Evolutionary conservation across 345 rosid genomes (phyloP).

Genomic region (Streptanthus diversifolius): DNA sequence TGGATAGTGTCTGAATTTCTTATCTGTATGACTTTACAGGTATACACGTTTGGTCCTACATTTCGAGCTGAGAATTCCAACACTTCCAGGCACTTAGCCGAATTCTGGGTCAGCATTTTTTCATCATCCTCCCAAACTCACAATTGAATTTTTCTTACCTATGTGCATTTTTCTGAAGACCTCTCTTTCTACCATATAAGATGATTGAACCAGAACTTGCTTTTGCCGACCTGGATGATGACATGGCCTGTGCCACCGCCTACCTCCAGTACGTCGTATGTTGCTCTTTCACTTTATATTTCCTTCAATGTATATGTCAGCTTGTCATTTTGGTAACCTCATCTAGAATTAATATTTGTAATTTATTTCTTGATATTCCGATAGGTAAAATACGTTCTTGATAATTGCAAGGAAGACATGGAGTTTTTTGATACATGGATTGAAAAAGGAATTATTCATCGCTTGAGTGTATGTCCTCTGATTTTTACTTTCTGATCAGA

Average conservation of each 20-base stretch:
- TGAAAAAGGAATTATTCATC: slow-evolving; percentile 87
- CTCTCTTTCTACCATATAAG: slow-evolving; percentile 36
- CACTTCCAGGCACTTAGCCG: slow-evolving; percentile 94
- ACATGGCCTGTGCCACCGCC: slow-evolving; percentile 99
- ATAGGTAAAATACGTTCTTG: slow-evolving; percentile 83
- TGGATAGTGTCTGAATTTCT: neutral
- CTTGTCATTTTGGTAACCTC: slow-evolving; percentile 2
- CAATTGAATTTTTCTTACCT: neutral
- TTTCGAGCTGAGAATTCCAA: slow-evolving; percentile 97
- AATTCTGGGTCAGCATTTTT: slow-evolving; percentile 72
- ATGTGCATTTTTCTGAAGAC: slow-evolving; percentile 21
- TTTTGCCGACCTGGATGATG: slow-evolving; percentile 92
- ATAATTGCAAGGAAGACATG: slow-evolving; percentile 98
- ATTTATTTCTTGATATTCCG: neutral
- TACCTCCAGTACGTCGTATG: slow-evolving; percentile 99
- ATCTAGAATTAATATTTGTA: slow-evolving; percentile 2
- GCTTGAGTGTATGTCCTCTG: slow-evolving; percentile 69
- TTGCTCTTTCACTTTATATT: slow-evolving; percentile 53
- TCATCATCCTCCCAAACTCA: slow-evolving; percentile 1
- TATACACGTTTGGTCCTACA: slow-evolving; percentile 97
- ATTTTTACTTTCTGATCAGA: slow-evolving; percentile 26
- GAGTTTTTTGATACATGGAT: slow-evolving; percentile 95
- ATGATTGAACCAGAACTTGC: slow-evolving; percentile 99
- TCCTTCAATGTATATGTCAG: slow-evolving; percentile 7
- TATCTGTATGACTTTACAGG: slow-evolving; percentile 40